Conservation (phyloP, 192 early-diverging fungal genomes). For the Neocallimastix lanati region DNA sequence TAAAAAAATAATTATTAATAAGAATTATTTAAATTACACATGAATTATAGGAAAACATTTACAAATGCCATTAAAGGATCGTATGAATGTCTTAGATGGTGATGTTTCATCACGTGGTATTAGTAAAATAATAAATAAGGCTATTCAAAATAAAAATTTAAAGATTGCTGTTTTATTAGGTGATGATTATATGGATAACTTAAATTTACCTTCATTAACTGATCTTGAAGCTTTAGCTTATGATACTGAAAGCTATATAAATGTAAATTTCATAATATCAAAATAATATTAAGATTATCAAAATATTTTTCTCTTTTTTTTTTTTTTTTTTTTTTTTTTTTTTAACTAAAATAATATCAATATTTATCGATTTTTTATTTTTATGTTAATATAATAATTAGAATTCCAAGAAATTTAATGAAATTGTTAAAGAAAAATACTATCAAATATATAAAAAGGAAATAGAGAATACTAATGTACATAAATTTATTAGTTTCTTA, state of each 20-base stretch:
- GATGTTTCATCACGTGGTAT: not conserved
- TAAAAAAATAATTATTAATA: too few species aligned
- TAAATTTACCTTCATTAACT: not conserved
- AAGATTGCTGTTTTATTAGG: not conserved
- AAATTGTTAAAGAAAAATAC: not conserved
- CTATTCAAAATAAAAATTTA: not conserved
- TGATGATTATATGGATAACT: not conserved
- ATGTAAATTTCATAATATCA: not conserved
- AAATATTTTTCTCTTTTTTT: too few species aligned
- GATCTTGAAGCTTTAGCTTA: not conserved
- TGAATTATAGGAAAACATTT: not conserved
- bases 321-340: too few species aligned
- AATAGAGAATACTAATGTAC: not conserved
- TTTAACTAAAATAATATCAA: too few species aligned
- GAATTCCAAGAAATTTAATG: not conserved
- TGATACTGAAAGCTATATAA: not conserved
- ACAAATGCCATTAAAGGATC: not conserved
- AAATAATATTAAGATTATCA: too few species aligned
- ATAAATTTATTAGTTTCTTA: not conserved
- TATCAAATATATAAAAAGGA: not conserved
- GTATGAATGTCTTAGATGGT: not conserved
- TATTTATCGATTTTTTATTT: too few species aligned
- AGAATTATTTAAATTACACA: too few species aligned
- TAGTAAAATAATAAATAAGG: not conserved
- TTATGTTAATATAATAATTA: too few species aligned